These are phyloP conservation scores for Ceratocystis cubensis DNA, from an alignment of 2,329 filamentous ascomycete genomes.

Conservation along the genomic window DNA sequence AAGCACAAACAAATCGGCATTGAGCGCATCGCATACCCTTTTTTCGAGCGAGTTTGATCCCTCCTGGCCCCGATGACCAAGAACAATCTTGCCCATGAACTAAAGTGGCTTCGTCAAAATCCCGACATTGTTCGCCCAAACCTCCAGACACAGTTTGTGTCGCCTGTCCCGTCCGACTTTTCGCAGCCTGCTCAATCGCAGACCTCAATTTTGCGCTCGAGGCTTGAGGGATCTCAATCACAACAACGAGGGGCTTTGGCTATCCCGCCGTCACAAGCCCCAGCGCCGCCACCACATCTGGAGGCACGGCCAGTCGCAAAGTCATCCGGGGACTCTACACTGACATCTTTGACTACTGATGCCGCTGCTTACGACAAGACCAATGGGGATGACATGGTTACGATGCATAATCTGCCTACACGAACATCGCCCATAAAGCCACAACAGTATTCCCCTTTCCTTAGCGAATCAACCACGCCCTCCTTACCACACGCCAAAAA, in stretches of 20 bases:
- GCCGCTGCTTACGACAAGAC: conserved; percentile 26
- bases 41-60: not conserved
- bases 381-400: conserved; percentile 14
- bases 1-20: not conserved
- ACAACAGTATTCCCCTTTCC: not conserved
- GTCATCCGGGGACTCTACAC: not conserved
- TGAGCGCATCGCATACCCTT: not conserved
- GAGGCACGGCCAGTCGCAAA: not conserved
- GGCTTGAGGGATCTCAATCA: not conserved
- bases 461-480: not conserved
- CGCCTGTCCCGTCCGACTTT: conserved; percentile 24
- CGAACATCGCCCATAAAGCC: conserved; percentile 11
- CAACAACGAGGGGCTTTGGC: conserved; percentile 16
- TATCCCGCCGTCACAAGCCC: conserved; percentile 28
- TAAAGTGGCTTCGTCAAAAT: conserved; percentile 45
- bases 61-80: conserved; percentile 42
- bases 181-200: conserved; percentile 15
- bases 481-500: not conserved
- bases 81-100: conserved; percentile 46
- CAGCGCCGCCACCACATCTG: not conserved
- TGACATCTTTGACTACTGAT: conserved; percentile 23
- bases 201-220: conserved; percentile 9
- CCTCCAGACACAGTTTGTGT: conserved; percentile 31
- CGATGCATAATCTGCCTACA: conserved; percentile 17
- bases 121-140: conserved; percentile 32